Conservation (phyloP, 148 eudicot genomes). For the Rhododendron mucronatum region DNA sequence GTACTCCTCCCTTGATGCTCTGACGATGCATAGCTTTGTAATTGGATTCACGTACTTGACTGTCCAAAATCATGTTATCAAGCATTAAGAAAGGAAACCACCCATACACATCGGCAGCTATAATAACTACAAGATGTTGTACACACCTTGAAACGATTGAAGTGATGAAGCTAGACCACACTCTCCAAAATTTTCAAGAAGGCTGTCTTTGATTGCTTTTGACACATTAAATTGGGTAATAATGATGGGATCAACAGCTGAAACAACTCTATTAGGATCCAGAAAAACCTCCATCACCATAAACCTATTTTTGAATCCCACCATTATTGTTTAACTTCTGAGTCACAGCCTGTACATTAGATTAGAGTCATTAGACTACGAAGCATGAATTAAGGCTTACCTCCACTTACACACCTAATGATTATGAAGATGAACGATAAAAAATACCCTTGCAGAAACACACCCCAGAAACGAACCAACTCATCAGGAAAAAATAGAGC, state of each 20-base stretch:
- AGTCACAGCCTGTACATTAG: not conserved
- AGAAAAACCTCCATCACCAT: conserved; percentile 78
- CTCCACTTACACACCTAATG: not conserved
- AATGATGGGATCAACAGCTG: conserved; percentile 49
- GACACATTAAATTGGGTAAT: conserved; percentile 57
- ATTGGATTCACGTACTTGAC: conserved; percentile 91
- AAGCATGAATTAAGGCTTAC: not conserved
- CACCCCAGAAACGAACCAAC: not conserved
- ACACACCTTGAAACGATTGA: conserved; percentile 71
- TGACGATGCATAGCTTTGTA: conserved; percentile 72
- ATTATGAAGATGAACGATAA: not conserved
- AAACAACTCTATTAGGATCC: conserved; percentile 62
- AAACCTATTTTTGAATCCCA: conserved; percentile 86
- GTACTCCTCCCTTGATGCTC: conserved; percentile 84
- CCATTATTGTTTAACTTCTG: conserved; percentile 46
- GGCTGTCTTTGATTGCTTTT: conserved; percentile 70
- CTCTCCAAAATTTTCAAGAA: conserved; percentile 87
- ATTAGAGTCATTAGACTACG: not conserved
- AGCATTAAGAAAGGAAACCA: not conserved
- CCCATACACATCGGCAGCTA: not conserved
- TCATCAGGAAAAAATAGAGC: not conserved
- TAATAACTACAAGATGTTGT: not conserved
- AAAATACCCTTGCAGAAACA: not conserved
- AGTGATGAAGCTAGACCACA: conserved; percentile 84
- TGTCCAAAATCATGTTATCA: conserved; percentile 21